A percentile compares a stretch with the other conserved stretches of the same genome.
phyloP scores from a whole-genome alignment of 2,329 filamentous ascomycete genomes.

The Nigrospora sphaerica region DNA sequence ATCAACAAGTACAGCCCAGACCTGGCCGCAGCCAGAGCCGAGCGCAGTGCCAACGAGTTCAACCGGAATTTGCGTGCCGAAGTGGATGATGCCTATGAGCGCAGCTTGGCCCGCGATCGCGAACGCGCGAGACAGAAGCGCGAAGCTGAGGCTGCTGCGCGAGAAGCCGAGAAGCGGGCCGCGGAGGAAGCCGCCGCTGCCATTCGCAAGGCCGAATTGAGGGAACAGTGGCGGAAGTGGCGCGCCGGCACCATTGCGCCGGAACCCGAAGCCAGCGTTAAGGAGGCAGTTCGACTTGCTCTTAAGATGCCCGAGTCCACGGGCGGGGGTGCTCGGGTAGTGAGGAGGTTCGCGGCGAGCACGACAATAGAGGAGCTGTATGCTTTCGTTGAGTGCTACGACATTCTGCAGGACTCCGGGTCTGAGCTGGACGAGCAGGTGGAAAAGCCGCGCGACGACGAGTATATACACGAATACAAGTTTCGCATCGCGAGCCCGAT shows the following conservation, averaged over 20 bases:
- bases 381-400: constrained; percentile 90
- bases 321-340: constrained; percentile 60
- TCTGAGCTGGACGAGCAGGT: constrained; percentile 13
- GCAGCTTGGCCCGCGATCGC: constrained; percentile 79
- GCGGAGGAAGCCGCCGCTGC: constrained; percentile 57
- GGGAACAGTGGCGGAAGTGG: constrained; percentile 73
- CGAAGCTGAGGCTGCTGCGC: constrained; percentile 67
- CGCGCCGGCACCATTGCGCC: constrained; percentile 57
- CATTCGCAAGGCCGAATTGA: constrained; percentile 33
- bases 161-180: constrained; percentile 57
- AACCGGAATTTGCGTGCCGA: constrained; percentile 75
- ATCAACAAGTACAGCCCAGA: constrained; percentile 72
- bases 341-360: constrained; percentile 65
- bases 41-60: constrained; percentile 72
- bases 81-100: constrained; percentile 90
- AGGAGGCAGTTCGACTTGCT: constrained; percentile 66
- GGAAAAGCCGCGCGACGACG: constrained; percentile 40
- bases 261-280: constrained; percentile 58
- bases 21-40: constrained; percentile 65
- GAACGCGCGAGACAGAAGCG: constrained; percentile 71
- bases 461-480: constrained; percentile 73
- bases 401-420: constrained; percentile 44
- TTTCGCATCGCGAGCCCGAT: constrained; percentile 82
- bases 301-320: constrained; percentile 53
- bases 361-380: constrained; percentile 82